phyloP scores from a whole-genome alignment of 768 basidiomycete species.

The Russula sp. region DNA sequence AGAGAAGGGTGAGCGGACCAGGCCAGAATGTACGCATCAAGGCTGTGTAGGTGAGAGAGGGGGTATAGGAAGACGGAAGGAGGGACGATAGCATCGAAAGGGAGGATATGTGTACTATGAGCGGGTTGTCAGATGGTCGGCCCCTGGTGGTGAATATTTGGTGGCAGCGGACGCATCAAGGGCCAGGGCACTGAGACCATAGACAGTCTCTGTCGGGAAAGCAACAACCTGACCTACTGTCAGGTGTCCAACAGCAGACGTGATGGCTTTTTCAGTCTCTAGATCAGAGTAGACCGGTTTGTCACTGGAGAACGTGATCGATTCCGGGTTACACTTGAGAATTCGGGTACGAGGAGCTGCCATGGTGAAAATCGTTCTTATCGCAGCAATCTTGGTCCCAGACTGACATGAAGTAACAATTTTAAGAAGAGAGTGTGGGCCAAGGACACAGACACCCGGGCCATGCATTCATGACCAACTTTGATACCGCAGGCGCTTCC shows the following conservation, averaged over 20 bases:
- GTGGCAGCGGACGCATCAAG: constrained; percentile 50
- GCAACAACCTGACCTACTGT: constrained; percentile 57
- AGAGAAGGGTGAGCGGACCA: constrained; percentile 86
- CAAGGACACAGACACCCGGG: too few species aligned
- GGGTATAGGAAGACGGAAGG: constrained; percentile 56
- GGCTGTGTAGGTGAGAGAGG: constrained; percentile 54
- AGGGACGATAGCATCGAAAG: constrained; percentile 70
- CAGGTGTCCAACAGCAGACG: constrained; percentile 51
- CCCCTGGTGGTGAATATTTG: constrained; percentile 93
- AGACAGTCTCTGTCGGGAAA: constrained; percentile 97
- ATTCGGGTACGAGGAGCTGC: constrained; percentile 35
- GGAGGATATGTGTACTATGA: constrained; percentile 95
- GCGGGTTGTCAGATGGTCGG: constrained; percentile 90
- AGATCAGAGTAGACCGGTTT: constrained; percentile 44
- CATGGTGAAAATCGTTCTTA: not conserved
- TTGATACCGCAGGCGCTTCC: too few species aligned
- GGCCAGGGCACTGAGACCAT: constrained; percentile 86
- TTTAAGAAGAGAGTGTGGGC: too few species aligned
- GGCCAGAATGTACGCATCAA: constrained; percentile 92
- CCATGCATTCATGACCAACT: too few species aligned
- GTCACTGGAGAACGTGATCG: constrained; percentile 53
- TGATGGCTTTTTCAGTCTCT: constrained; percentile 49
- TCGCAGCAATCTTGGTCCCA: too few species aligned
- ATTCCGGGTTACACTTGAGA: constrained; percentile 55
- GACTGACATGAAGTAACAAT: too few species aligned